Percentiles rank a stretch among this genome's conserved stretches.
These are phyloP conservation scores for Trichoderma parareesei DNA, from an alignment of 495 filamentous ascomycete genomes.

Conservation along the genomic window DNA sequence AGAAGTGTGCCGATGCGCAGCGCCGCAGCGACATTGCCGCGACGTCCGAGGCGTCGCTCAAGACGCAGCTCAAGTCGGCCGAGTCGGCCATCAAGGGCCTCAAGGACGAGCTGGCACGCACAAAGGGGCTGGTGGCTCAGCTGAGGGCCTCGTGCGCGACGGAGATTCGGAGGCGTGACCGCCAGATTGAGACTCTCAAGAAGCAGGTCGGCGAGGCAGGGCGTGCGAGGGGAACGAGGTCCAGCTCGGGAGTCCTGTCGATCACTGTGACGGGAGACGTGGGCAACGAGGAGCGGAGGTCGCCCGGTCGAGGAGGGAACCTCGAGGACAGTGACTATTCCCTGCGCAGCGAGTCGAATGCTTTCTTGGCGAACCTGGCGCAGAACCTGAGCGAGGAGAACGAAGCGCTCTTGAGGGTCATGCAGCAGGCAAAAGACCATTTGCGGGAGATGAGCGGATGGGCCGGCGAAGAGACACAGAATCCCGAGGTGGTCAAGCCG, in stretches of 20 bases:
- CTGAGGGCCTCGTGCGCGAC: slow-evolving; percentile 82
- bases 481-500: slow-evolving; percentile 36
- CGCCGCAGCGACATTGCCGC: slow-evolving; percentile 69
- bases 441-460: slow-evolving; percentile 71
- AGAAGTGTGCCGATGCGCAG: slow-evolving; percentile 62
- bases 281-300: slow-evolving; percentile 24
- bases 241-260: slow-evolving; percentile 41
- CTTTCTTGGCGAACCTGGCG: slow-evolving; percentile 82
- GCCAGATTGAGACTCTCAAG: slow-evolving; percentile 82
- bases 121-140: slow-evolving; percentile 70
- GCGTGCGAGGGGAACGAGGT: slow-evolving; percentile 37
- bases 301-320: slow-evolving; percentile 34
- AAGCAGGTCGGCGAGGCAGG: slow-evolving; percentile 54
- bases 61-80: slow-evolving; percentile 57
- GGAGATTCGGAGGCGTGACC: slow-evolving; percentile 84
- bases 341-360: slow-evolving; percentile 78
- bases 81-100: slow-evolving; percentile 62
- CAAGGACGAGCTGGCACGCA: slow-evolving; percentile 70
- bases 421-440: slow-evolving; percentile 60
- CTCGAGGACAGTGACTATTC: slow-evolving; percentile 58
- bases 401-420: slow-evolving; percentile 66
- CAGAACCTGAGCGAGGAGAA: slow-evolving; percentile 91
- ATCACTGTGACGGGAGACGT: slow-evolving; percentile 47
- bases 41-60: slow-evolving; percentile 61
- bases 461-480: slow-evolving; percentile 31